These are phyloP conservation scores for Westerdykella sp. DNA, from an alignment of 2,329 filamentous ascomycete species.

Conservation along the genomic window DNA sequence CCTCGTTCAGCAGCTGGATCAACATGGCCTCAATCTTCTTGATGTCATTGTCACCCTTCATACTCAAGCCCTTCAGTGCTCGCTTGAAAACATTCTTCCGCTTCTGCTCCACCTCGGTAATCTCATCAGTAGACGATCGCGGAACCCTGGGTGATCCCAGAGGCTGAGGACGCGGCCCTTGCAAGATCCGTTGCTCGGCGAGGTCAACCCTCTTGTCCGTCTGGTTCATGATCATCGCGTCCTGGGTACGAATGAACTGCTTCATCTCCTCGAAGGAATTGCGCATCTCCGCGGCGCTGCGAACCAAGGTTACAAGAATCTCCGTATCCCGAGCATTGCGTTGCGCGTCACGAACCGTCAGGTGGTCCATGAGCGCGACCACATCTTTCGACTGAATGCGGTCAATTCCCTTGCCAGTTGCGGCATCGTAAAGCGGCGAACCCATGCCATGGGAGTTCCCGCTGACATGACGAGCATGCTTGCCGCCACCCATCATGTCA, in stretches of 20 bases:
- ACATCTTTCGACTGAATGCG: constrained; percentile 95
- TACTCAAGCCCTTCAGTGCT: constrained; percentile 83
- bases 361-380: constrained; percentile 94
- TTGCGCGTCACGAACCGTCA: constrained; percentile 94
- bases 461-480: constrained; percentile 64
- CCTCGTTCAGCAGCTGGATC: constrained; percentile 83
- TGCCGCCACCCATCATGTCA: constrained; percentile 23
- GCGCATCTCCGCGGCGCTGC: constrained; percentile 93
- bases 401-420: constrained; percentile 82
- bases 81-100: constrained; percentile 90
- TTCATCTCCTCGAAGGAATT: constrained; percentile 95
- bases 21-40: constrained; percentile 66
- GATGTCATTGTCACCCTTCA: constrained; percentile 82
- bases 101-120: constrained; percentile 60
- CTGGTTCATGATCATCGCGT: constrained; percentile 79
- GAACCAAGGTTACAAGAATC: constrained; percentile 88
- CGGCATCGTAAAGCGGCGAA: constrained; percentile 83
- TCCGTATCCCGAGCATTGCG: constrained; percentile 94
- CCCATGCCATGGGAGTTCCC: constrained; percentile 88
- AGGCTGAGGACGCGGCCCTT: constrained; percentile 80
- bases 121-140: constrained; percentile 45
- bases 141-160: constrained; percentile 55
- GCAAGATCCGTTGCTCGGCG: constrained; percentile 73
- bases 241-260: constrained; percentile 81
- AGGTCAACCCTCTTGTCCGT: constrained; percentile 85